These are phyloP conservation scores for Termitomyces sp. DNA, from an alignment of 768 basidiomycete genomes.

Conservation along the genomic window DNA sequence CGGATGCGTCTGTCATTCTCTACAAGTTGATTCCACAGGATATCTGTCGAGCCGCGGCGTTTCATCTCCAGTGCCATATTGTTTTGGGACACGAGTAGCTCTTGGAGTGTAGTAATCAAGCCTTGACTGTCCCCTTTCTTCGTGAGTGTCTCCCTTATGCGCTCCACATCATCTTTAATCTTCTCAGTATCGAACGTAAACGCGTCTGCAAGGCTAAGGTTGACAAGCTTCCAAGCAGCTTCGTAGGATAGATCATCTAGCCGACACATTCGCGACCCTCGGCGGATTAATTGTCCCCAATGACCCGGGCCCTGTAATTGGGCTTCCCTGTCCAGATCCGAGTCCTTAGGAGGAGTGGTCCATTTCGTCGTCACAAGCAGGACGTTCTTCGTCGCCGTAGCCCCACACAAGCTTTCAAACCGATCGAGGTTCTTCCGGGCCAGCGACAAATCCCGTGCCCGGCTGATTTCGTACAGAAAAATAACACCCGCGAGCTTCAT, in stretches of 20 bases:
- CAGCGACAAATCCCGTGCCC: conserved; percentile 5
- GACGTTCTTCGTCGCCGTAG: conserved; percentile 8
- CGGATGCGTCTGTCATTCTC: conserved; percentile 11
- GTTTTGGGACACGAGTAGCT: conserved; percentile 2
- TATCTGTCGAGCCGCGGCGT: conserved; percentile 4
- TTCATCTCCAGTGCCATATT: conserved; percentile 10
- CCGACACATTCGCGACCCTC: conserved; percentile 12
- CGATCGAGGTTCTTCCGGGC: conserved; percentile 9
- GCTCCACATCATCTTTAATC: conserved; percentile 5
- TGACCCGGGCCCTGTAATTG: conserved; percentile 5
- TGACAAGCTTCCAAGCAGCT: conserved; percentile 12
- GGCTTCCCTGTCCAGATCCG: conserved; percentile 2
- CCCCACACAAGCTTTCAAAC: conserved; percentile 10
- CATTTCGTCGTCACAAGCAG: conserved; percentile 14
- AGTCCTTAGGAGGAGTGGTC: conserved; percentile 4
- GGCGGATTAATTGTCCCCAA: conserved; percentile 9
- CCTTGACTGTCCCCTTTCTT: conserved; percentile 5
- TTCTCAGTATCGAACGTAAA: conserved; percentile 10
- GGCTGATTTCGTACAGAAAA: conserved; percentile 12
- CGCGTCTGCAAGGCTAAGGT: conserved; percentile 9
- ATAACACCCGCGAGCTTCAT: conserved; percentile 13
- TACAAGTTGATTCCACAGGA: conserved; percentile 10
- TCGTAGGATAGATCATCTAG: conserved; percentile 8
- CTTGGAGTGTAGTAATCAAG: conserved; percentile 1
- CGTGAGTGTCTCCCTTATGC: conserved; percentile 5